phyloP scores from a whole-genome alignment of 768 basidiomycete genomes.

The Calocybe indica region DNA sequence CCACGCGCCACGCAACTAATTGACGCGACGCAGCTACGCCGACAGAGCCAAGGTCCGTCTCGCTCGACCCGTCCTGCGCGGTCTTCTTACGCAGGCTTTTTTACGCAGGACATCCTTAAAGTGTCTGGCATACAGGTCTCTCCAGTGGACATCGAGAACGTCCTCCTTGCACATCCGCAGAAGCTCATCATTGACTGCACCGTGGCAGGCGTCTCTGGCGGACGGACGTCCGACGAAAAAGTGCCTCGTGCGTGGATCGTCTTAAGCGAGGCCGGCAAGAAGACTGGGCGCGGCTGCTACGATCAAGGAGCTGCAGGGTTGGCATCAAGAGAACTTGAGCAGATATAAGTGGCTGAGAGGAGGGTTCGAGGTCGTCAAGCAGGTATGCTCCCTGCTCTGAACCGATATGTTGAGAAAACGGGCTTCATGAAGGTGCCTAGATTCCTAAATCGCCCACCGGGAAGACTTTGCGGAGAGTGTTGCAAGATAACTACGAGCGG shows the following conservation, averaged over 20 bases:
- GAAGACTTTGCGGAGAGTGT: constrained; percentile 56
- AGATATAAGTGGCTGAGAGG: constrained; percentile 75
- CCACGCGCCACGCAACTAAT: not conserved
- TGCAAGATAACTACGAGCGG: constrained; percentile 55
- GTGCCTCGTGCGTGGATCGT: constrained; percentile 79
- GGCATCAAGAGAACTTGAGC: constrained; percentile 60
- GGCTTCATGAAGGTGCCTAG: constrained; percentile 23
- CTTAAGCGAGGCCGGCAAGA: constrained; percentile 48
- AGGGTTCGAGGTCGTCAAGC: constrained; percentile 57
- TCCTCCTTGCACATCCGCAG: constrained; percentile 55
- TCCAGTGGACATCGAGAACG: constrained; percentile 71
- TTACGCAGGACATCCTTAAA: constrained; percentile 65
- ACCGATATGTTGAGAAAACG: not conserved
- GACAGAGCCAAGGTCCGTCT: constrained; percentile 65
- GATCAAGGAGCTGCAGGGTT: constrained; percentile 45
- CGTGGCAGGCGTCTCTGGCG: constrained; percentile 72
- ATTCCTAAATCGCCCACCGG: constrained; percentile 75
- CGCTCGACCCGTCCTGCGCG: not conserved
- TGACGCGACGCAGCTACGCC: constrained; percentile 45
- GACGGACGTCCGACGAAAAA: constrained; percentile 65
- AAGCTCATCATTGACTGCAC: constrained; percentile 57
- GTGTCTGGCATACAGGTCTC: constrained; percentile 78
- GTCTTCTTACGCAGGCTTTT: not conserved
- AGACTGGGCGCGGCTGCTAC: constrained; percentile 35
- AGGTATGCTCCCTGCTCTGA: constrained; percentile 35